Conservation (phyloP, 371 early-diverging fungal species). For the Homolaphlyctis polyrhiza region DNA sequence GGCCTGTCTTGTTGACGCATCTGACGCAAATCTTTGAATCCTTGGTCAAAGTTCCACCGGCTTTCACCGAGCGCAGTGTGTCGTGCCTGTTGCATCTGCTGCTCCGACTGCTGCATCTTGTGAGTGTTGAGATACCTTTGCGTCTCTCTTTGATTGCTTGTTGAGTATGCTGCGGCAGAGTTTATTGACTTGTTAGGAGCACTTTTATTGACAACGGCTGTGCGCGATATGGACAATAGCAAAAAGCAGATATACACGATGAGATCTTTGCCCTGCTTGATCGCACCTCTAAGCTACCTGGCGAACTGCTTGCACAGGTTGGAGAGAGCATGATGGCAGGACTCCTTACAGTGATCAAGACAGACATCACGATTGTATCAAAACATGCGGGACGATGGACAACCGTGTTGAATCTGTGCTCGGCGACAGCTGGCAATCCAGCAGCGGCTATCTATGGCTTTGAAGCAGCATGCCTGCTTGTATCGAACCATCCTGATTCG, state of each 20-base stretch:
- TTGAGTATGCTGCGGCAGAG: neutral
- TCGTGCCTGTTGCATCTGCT: slow-evolving; percentile 69
- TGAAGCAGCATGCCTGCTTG: slow-evolving; percentile 48
- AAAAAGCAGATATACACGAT: slow-evolving; percentile 6
- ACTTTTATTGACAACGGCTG: too few species aligned
- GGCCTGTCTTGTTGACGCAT: slow-evolving; percentile 32
- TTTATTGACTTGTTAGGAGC: neutral
- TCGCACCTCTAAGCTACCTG: slow-evolving; percentile 47
- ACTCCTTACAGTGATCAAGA: slow-evolving; percentile 57
- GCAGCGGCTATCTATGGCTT: slow-evolving; percentile 55
- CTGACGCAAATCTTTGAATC: slow-evolving; percentile 18
- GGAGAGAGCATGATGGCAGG: slow-evolving; percentile 81
- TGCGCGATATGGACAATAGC: too few species aligned
- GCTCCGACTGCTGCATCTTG: slow-evolving; percentile 64
- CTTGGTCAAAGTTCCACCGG: neutral
- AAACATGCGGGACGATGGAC: slow-evolving; percentile 35
- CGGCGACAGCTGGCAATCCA: slow-evolving; percentile 49
- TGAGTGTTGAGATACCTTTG: slow-evolving; percentile 14
- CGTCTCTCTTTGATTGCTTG: neutral
- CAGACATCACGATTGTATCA: slow-evolving; percentile 27
- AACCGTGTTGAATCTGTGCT: slow-evolving; percentile 44
- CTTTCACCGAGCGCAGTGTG: slow-evolving; percentile 66
- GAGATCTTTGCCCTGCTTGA: neutral
- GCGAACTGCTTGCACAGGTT: slow-evolving; percentile 59
- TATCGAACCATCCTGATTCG: slow-evolving; percentile 41